Base-by-base conservation (phyloP, 177 flowering plant species). In the Vitis hybrid region DNA sequence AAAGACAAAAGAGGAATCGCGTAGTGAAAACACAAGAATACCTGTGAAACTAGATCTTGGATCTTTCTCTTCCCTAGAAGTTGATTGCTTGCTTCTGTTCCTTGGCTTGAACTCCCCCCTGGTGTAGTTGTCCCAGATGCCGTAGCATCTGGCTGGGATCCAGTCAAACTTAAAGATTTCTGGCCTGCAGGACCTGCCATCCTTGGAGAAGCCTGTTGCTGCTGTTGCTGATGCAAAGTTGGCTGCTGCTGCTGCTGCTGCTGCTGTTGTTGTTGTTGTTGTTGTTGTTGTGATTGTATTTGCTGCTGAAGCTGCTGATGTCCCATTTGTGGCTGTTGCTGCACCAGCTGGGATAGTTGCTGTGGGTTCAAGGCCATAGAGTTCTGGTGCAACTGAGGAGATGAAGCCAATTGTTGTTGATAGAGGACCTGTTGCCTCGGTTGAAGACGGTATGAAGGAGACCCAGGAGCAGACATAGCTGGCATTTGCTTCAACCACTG, bases 21-120 rank as follows among this genome's bases (percentile, higher is more conserved):
- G 51, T 58, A 24, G 53, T 61, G 17, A 8, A 54, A 58, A 55
- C 4, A 7, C 21, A 52, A 70, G 35, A 70, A 72, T 17, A 94
- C 99, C 99, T 94, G 99, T 61, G 97, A 83, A 72, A 91, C 98
- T 75, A 94, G 71, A 82, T 94, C 99, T 69, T 89, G 98, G 74
- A 94, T 90, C 80, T 88, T 93, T 81, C 99, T 85, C 84, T 95
- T 95, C 65, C 99, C 98, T 78, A 91, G 93, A 74, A 93, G 83
- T 72, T 93, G 98, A 82, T 88, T 95, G 71, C 86, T 86, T 63
- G 91, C 88, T 80, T 95, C 98, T 62, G 92, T 87, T 73, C 98
- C 98, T 77, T 89, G 99, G 81, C 98, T 95, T 60, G 97, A 88
- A 81, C 98, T 92, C 3, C 97, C 97, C 17, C 97, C 97, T 10